Evolutionary conservation across 352 stramenopile species (phyloP), one percentile per base, ranked within the genome.

Genomic region (Peronosclerospora sorghi): DNA sequence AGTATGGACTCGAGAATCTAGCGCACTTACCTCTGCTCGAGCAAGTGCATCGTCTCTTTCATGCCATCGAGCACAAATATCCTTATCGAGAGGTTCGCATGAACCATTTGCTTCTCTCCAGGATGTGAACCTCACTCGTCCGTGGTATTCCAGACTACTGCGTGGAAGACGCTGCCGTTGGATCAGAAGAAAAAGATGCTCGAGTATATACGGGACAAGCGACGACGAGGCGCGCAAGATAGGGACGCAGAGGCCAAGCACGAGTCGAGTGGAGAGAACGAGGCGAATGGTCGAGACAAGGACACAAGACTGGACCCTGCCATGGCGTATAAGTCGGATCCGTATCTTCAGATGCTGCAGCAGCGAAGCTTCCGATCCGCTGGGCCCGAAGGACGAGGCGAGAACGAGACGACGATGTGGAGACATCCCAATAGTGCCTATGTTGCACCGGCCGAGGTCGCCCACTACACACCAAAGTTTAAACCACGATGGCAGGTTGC

Each of bases 171-270:
- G 20, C 41, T 92, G 40, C 69, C 80, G 5, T 39, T 88, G 4
- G 75, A 85, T 0, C 74, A 88, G 46, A 92, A 92, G 62, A 66
- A 74, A 35, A 62, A 62, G 41, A 86, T 92, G 71, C 62, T 92
- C 32, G 51, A 66, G 28, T 92, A 92, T 54, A 92, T 92, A 44
- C 75, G 78, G 35, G 60, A 75, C 21, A 82, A 74, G 53, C 68
- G 73, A 23, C 32, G 51, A 32, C 49, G n/a, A n/a, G n/a, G 52
- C 30, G 71, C 65, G 37, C 51, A 17, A 24, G 18, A 45, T 19
- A 44, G 9, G 0, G 29, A 43, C 23, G 14, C 28, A 29, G 54
- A 37, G 15, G 7, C 44, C 10, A 45, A 48, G 15, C 26, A 18
- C 4, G 48, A 45, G 18, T 6, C 35, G n/a, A 23, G 10, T 29